Base-by-base conservation (phyloP, 768 basidiomycete genomes). In the Lactifluus echinatus region DNA sequence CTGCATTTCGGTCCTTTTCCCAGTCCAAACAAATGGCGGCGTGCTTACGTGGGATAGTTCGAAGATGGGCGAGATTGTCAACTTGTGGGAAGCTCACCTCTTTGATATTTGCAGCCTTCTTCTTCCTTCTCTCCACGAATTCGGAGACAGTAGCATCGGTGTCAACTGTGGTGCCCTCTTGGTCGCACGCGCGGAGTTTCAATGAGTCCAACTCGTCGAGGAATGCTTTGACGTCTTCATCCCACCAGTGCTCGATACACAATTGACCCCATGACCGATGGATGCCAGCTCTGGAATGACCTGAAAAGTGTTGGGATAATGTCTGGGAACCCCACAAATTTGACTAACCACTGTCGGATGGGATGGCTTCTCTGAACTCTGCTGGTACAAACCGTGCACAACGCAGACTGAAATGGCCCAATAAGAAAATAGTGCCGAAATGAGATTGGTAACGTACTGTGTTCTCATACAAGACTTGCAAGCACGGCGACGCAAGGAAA, bases 391-490 rank as follows among this genome's bases (percentile, higher is more conserved):
- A 43, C 11, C 23, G 24, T 7, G 55, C 39, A 43, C 47, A 50
- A n/a, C 42, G 29, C 37, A 53, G 24, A 59, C 58, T 55, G 26
- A 19, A 45, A 11, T 4, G 12, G 8, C 10, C 29, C 19, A 14
- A 19, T 23, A 23, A 2, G 39, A 10, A 36, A 14, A 14, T 36
- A 4, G 23, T 15, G 23, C 3, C 11, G 19, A 33, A 29, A 28
- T 33, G 44, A 19, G 3, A 2, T 33, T 8, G 7, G 7, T 42
- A 17, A 26, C 46, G 23, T n/a, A 60, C 58, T 55, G 53, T 17
- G 31, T 24, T 37, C 15, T 50, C 48, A 55, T 48, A 19, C 58
- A 60, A 6, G 31, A 34, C 29, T 50, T 60, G 53, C 58, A 60
- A 15, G 53, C 53, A 11, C 58, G 58, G 12, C 58, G 58, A 23